Conservation (phyloP, 208 protist genomes). For the Leishmania lainsoni region DNA sequence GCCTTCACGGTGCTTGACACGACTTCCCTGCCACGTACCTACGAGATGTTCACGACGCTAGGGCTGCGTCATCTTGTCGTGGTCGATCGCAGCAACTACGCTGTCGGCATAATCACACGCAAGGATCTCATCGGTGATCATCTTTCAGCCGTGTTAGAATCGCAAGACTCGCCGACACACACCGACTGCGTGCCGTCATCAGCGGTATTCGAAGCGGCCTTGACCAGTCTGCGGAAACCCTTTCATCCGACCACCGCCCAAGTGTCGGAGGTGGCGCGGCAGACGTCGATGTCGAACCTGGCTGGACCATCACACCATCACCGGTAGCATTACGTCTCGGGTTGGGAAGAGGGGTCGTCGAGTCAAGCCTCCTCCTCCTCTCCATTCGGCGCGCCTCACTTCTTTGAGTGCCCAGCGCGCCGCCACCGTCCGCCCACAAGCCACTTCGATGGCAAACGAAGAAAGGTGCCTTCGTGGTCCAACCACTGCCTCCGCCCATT, state of each 20-base stretch:
- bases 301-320: neutral
- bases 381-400: constrained; percentile 8
- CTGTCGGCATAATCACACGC: constrained; percentile 59
- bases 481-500: neutral
- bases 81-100: constrained; percentile 40
- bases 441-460: neutral
- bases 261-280: constrained; percentile 23
- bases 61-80: constrained; percentile 58
- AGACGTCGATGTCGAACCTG: constrained; percentile 22
- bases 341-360: neutral
- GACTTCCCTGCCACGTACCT: constrained; percentile 48
- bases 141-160: constrained; percentile 18
- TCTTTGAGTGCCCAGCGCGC: constrained; percentile 9
- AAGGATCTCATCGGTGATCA: constrained; percentile 51
- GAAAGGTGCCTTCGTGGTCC: neutral
- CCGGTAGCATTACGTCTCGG: neutral
- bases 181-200: neutral
- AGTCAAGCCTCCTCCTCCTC: too few species aligned
- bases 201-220: constrained; percentile 5
- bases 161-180: neutral
- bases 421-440: neutral
- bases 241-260: constrained; percentile 25
- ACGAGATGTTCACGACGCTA: constrained; percentile 55
- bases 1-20: constrained; percentile 52
- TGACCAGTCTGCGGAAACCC: constrained; percentile 15